Evolutionary conservation across 108 stramenopile species (phyloP), one percentile per base, ranked within the genome.

Genomic region (Fragilaria radians): DNA sequence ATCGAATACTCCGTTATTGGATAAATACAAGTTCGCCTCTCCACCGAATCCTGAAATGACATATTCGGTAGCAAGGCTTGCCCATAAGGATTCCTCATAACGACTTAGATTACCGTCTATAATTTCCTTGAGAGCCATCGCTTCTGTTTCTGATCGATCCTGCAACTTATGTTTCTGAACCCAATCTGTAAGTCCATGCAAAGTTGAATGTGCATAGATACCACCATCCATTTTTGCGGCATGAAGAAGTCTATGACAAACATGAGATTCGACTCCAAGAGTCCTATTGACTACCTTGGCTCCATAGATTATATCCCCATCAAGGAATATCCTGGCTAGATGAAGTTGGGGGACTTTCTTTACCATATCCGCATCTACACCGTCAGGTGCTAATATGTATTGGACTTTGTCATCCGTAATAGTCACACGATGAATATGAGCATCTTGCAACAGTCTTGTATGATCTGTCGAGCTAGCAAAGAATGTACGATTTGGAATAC

Each of bases 21-120:
- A 63, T 52, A 59, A 52, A 62, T 88, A 86, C 58, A 92, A 55
- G 47, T 70, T 49, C 5, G 70, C 76, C 60, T 92, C 91, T 36
- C 79, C 76, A 21, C 68, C 56, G 14, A 65, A 28, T 0, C 52
- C 56, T 17, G 48, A 14, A 9, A 62, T 45, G 2, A 70, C 56
- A 61, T 63, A 92, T 60, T 86, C 86, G 33, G 59, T 68, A 4
- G 83, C 86, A 27, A 92, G 59, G 21, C 52, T 25, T 54, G 68
- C 59, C 91, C 91, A 92, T 0, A 70, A 77, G 21, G 32, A 61
- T 55, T 65, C 57, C 3, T 73, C 91, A 46, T 88, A 83, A 34
- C 85, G 74, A 0, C 83, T 83, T 48, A 72, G 62, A 53, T 11
- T 18, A 17, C 42, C 42, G 1, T 60, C 61, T 30, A 45, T 4